Evolutionary conservation across 2,329 filamentous ascomycete species (phyloP), one percentile per base, ranked within the genome.

Genomic region (Alternaria ventricosa): DNA sequence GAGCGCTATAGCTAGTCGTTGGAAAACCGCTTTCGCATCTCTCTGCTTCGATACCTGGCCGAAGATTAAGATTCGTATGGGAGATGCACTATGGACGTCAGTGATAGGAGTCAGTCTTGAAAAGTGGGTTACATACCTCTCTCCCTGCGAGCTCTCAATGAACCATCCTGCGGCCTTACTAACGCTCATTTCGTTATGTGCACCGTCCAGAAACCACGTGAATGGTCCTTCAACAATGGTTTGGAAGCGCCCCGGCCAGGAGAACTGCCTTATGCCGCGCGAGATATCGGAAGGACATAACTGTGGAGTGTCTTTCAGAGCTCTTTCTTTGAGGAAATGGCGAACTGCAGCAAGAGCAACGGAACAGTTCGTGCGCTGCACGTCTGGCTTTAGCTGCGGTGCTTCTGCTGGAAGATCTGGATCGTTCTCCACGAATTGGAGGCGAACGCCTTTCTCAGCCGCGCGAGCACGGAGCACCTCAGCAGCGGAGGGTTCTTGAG

Each of bases 121-220:
- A 25, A 7, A 22, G 20, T 12, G 54, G 20, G 45, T 20, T 30
- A 9, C 27, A 18, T 28, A 58, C 45, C 45, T 58, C 28, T 51
- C 11, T 41, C 18, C 51, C 44, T 58, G 27, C 18, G n/a, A 57
- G 27, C 27, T 55, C 18, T 55, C 51, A 13, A 55, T 55, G 55
- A 70, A 70, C 67, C 66, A 70, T 53, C 63, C 36, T 13, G 57
- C 60, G 30, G 66, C 66, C 30, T 60, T 47, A 5, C 9, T 33
- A 25, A 70, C 28, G 41, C 67, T 67, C 63, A 67, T 53, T 18
- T 66, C 57, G 43, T 68, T 70, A 43, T 70, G 67, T 45, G 67
- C 66, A 53, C 63, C 44, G 43, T 70, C 67, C 12, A 70, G 50
- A 28, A 64, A 68, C 67, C 51, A 45, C 18, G 8, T 22, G 43